Evolutionary conservation across 768 basidiomycete species (phyloP), one percentile per base, ranked within the genome.

Genomic region (Fomitopsis serialis): DNA sequence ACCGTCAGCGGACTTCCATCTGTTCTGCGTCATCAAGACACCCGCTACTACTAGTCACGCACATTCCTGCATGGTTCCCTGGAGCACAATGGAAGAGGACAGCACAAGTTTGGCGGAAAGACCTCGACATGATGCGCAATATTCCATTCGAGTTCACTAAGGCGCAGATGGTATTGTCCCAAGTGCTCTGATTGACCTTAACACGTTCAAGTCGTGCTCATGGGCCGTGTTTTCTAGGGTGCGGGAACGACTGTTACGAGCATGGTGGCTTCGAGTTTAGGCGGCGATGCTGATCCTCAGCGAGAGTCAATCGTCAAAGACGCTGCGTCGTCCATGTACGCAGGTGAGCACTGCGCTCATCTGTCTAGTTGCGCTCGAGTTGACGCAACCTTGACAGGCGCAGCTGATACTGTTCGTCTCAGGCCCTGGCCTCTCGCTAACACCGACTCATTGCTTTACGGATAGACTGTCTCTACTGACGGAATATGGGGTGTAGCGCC

Each of bases 51-150:
- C n/a, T 42, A 73, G 71, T 76, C 29, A 63, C 60, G 35, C 56
- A 69, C 34, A 55, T 76, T 19, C 74, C 74, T 5, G 45, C 66
- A 2, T 76, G 74, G 74, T 54, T 73, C 34, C 74, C 75, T 0
- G 74, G 75, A 8, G 66, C 68, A 11, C 63, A 63, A 0, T 72
- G 73, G 45, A 66, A 71, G 54, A 58, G 60, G 44, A 59, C 51
- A 5, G 74, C 71, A 52, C 19, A 60, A 57, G 65, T 50, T 54
- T 53, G 66, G 67, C 48, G 55, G 53, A 12, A 53, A 23, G 50
- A 48, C 4, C 23, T 62, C 5, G 43, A 52, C 6, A 34, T 42
- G 9, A 64, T 66, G 61, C 37, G 42, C 10, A 40, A 62, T 8
- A 25, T 54, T 1, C 74, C 75, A 5, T 72, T 69, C 43, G 58